Conservation (phyloP, 1,284 basidiomycete genomes). For the Cutaneotrichosporon cutaneum region DNA sequence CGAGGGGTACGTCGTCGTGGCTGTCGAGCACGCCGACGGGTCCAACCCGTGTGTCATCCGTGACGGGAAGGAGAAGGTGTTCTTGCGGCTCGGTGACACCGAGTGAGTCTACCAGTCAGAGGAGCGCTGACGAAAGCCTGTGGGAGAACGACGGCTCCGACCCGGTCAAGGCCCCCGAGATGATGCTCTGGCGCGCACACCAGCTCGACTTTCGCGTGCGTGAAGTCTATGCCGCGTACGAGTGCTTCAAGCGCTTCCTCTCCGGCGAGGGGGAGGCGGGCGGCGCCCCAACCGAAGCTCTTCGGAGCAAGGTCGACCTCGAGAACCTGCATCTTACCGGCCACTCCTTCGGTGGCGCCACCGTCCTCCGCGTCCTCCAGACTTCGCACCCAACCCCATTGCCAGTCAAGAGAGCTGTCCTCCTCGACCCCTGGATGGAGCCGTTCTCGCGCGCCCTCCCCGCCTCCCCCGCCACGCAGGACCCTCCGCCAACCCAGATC, state of each 20-base stretch:
- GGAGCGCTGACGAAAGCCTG: neutral
- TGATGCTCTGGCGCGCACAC: conserved; percentile 58
- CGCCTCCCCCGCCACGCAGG: neutral
- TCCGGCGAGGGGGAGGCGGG: neutral
- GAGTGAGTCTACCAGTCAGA: neutral
- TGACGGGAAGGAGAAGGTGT: neutral
- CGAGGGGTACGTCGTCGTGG: conserved; percentile 70
- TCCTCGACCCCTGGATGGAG: conserved; percentile 76
- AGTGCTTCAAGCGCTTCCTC: conserved; percentile 40
- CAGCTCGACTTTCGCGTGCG: conserved; percentile 66
- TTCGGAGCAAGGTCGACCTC: conserved; percentile 47
- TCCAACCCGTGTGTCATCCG: conserved; percentile 56
- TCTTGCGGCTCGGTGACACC: neutral
- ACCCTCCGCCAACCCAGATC: conserved; percentile 56
- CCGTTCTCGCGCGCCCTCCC: conserved; percentile 54
- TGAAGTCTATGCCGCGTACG: conserved; percentile 64
- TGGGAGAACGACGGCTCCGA: neutral
- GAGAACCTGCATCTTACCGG: conserved; percentile 59
- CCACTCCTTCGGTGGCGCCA: conserved; percentile 67
- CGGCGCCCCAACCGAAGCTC: conserved; percentile 40
- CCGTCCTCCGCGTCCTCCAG: neutral
- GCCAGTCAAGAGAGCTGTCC: conserved; percentile 59
- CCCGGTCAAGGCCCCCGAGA: neutral
- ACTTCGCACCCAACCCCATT: conserved; percentile 49
- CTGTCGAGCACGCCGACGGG: conserved; percentile 75